Percentiles rank a stretch among this genome's conserved stretches.
phyloP scores from a whole-genome alignment of 192 early-diverging fungal species.

The Geosiphon pyriformis region DNA sequence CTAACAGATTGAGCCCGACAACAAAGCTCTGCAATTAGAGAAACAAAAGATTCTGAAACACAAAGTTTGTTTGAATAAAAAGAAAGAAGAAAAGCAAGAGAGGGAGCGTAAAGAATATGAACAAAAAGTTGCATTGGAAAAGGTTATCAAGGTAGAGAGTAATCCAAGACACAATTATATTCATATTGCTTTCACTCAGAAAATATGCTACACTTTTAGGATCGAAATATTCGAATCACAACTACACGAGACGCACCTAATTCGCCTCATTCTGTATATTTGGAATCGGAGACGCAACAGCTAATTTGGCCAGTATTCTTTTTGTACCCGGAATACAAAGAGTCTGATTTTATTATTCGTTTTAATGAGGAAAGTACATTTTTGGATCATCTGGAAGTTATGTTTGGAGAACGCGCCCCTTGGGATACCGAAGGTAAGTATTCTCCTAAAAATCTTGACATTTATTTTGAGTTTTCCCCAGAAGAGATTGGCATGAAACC shows the following conservation, averaged over 20 bases:
- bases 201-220: constrained; percentile 24
- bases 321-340: constrained; percentile 89
- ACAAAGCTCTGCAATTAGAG: constrained; percentile 26
- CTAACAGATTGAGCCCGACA: constrained; percentile 17
- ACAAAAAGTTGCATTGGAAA: constrained; percentile 44
- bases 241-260: constrained; percentile 29
- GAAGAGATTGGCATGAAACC: constrained; percentile 41
- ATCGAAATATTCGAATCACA: constrained; percentile 41
- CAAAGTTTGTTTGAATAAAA: constrained; percentile 41
- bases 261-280: constrained; percentile 50
- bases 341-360: constrained; percentile 81
- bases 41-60: constrained; percentile 33
- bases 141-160: constrained; percentile 41
- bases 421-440: constrained; percentile 80
- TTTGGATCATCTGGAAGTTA: constrained; percentile 73
- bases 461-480: constrained; percentile 71
- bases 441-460: constrained; percentile 61
- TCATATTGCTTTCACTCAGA: background rate
- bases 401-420: constrained; percentile 72
- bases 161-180: background rate
- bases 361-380: constrained; percentile 85
- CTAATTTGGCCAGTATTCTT: constrained; percentile 85
- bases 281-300: constrained; percentile 46
- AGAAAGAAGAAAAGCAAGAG: constrained; percentile 44
- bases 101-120: constrained; percentile 41